Percentiles rank a stretch among this genome's conserved stretches.
Evolutionary conservation across 1,284 basidiomycete genomes (phyloP).

Genomic region (Moesziomyces sp.): DNA sequence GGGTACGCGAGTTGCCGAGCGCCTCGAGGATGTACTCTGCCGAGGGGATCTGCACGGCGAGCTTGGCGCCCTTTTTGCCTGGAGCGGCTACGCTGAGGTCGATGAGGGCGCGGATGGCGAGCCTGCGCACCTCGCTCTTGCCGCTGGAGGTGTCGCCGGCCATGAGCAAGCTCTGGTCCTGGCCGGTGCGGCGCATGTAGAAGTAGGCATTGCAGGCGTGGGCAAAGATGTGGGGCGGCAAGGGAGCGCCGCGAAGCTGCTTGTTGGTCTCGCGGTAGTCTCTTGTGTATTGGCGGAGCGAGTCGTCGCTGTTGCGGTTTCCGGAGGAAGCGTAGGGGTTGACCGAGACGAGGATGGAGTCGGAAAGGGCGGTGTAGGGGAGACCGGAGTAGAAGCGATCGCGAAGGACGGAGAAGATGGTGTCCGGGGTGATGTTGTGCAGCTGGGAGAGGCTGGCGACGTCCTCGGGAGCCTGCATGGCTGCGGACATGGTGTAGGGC

Average conservation of each 20-base stretch:
- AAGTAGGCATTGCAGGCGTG: slow-evolving; percentile 91
- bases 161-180: slow-evolving; percentile 83
- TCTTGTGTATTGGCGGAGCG: slow-evolving; percentile 59
- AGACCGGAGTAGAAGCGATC: slow-evolving; percentile 60
- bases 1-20: slow-evolving; percentile 77
- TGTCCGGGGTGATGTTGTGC: slow-evolving; percentile 44
- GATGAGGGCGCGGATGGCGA: slow-evolving; percentile 89
- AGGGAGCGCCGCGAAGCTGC: slow-evolving; percentile 42
- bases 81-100: slow-evolving; percentile 87
- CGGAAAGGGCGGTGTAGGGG: slow-evolving; percentile 62
- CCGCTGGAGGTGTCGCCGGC: slow-evolving; percentile 88
- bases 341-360: slow-evolving; percentile 62
- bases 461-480: slow-evolving; percentile 34
- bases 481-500: slow-evolving; percentile 24
- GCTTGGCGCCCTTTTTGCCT: slow-evolving; percentile 83
- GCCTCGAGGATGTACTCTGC: slow-evolving; percentile 94
- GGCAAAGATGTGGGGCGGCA: slow-evolving; percentile 87
- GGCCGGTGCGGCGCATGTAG: slow-evolving; percentile 91
- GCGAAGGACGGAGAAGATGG: slow-evolving; percentile 55
- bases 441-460: slow-evolving; percentile 52
- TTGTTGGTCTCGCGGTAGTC: slow-evolving; percentile 61
- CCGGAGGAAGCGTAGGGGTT: slow-evolving; percentile 63
- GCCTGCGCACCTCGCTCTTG: slow-evolving; percentile 87
- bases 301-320: slow-evolving; percentile 63
- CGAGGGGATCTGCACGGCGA: slow-evolving; percentile 76